Percentiles rank a stretch among this genome's conserved stretches.
Evolutionary conservation across 2,329 filamentous ascomycete species (phyloP).

Genomic region (Fusarium marasasianum): DNA sequence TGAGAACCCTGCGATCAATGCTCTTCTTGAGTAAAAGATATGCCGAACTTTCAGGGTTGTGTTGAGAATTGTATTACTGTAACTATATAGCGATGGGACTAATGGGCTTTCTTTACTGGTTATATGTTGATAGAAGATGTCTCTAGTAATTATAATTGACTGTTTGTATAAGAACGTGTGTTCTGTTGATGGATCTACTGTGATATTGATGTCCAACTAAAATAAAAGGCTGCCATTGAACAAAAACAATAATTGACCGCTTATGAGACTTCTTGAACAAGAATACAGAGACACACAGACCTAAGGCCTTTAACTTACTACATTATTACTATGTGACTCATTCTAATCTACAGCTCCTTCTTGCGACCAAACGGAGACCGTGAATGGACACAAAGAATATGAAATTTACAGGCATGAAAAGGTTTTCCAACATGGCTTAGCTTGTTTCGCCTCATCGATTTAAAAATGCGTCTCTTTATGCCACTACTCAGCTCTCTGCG

Average conservation of each 20-base stretch:
- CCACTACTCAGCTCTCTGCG: background rate
- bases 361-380: background rate
- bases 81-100: background rate
- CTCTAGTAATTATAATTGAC: background rate
- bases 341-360: background rate
- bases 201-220: background rate
- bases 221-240: rapidly evolving
- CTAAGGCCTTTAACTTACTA: background rate
- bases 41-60: no score
- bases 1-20: background rate
- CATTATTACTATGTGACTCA: rapidly evolving
- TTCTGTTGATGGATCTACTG: background rate
- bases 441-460: background rate
- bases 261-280: background rate
- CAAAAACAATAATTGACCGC: background rate
- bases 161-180: background rate
- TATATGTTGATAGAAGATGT: background rate
- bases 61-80: background rate
- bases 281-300: no score
- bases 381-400: background rate
- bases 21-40: background rate
- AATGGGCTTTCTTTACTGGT: background rate
- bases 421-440: background rate
- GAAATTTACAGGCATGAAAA: background rate
- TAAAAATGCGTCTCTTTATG: background rate